Base-by-base conservation (phyloP, 306 rosid genomes). In the Rosa rugosa region DNA sequence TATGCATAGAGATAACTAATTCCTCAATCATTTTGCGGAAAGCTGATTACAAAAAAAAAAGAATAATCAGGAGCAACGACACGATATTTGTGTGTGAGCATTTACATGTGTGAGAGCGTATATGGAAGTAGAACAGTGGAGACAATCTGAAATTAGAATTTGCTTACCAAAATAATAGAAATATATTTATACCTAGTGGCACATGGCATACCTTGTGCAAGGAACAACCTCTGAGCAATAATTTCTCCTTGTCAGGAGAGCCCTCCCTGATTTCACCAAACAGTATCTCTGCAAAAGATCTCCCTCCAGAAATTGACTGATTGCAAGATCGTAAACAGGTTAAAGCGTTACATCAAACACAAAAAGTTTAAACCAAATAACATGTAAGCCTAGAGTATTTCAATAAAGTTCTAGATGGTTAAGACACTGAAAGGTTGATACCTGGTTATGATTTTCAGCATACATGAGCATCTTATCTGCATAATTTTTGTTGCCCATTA, bases 371-470 rank as follows among this genome's bases (percentile, higher is more conserved):
- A 41, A 23, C 5, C 18, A 11, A 73, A 60, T 36, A 34, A 50
- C 44, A 49, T 42, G 12, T 8, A 59, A 12, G 50, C 8, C 50
- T 60, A 18, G 7, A 47, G 11, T 64, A 74, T 38, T 62, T 56
- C n/a, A 67, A 76, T n/a, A 72, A 38, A 47, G 54, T 46, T 53
- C 17, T 56, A 64, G 64, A 54, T 64, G 14, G 53, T 42, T 50
- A 79, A 72, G 70, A 31, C 14, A 47, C 40, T 75, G 46, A 77
- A 81, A 65, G 54, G 36, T n/a, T 18, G 56, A 20, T 89, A 90
- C 98, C 90, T 95, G 99, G 86, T 87, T 92, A 85, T 95, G 97
- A 81, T 92, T 95, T 90, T 95, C 99, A 65, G 97, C 88, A 41
- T 92, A 92, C 73, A 92, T 44, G 72, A 95, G 92, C 94, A 89